phyloP scores from a whole-genome alignment of 305 asterid genomes.

The Withania somnifera region DNA sequence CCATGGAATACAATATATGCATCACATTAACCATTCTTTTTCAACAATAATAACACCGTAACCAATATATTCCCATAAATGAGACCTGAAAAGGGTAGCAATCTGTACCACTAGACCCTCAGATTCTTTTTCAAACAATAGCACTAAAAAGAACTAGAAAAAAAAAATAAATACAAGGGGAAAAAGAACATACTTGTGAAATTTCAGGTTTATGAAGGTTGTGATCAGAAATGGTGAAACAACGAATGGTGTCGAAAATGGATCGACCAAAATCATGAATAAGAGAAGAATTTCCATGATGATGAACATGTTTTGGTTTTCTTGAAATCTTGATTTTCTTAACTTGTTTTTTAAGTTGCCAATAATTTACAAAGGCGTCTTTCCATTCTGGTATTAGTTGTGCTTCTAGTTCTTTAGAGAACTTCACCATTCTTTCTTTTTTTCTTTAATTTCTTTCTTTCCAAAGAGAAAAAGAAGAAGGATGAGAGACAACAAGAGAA shows the following conservation, averaged over 20 bases:
- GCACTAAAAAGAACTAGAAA: background rate
- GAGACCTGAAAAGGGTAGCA: no score
- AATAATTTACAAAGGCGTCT: conserved; percentile 73
- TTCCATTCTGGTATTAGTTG: conserved; percentile 90
- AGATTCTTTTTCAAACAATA: background rate
- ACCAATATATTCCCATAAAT: no score
- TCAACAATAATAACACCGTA: no score
- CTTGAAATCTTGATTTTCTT: conserved; percentile 48
- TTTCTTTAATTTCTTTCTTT: background rate
- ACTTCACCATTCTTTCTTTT: conserved; percentile 53
- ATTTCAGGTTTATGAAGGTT: conserved; percentile 16
- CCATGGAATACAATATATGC: no score
- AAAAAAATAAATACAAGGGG: background rate
- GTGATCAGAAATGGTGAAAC: conserved; percentile 4
- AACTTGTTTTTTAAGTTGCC: conserved; percentile 68
- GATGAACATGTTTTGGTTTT: conserved; percentile 18
- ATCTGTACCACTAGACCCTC: no score
- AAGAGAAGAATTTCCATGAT: background rate
- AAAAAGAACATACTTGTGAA: conserved; percentile 28
- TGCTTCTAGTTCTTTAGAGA: conserved; percentile 79
- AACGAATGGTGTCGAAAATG: conserved; percentile 41
- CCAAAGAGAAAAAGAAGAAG: background rate
- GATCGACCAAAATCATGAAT: conserved; percentile 40
- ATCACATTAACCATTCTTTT: no score
- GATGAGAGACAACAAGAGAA: conserved; percentile 3